Evolutionary conservation across 768 basidiomycete species (phyloP), one percentile per base, ranked within the genome.

Genomic region (Leccinum subtestaceum): DNA sequence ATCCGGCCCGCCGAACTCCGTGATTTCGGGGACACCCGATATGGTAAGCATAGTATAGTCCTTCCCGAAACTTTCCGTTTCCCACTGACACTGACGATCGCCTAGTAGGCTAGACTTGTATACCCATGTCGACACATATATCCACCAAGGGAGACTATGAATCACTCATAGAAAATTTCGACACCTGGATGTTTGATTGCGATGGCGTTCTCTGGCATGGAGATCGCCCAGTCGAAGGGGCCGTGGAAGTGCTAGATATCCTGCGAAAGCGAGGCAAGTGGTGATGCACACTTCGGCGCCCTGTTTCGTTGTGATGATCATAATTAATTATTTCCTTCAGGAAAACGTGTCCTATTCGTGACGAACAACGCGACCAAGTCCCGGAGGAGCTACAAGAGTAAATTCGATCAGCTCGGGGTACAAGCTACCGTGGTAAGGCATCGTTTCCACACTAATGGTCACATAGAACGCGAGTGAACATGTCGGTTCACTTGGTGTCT

Each of bases 331-430:
- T 55, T 25, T 25, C 32, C 5, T 12, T 48, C 58, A 72, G 93
- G 93, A 81, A 69, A 98, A 93, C 80, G 81, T 60, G 77, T 97
- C 32, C 75, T 98, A 10, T 98, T 98, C 69, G 95, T 97, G 53
- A 98, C 95, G 17, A 99, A 99, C 77, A 99, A 98, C 71, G 95
- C 96, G 49, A 92, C 88, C 56, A 96, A 98, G 76, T 96, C 94
- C 5, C 79, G 97, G 62, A 84, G 76, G 70, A 87, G 76, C 71
- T 95, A 95, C 83, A 95, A 93, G 79, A 76, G 76, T 48, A 96
- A 95, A 74, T 97, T 99, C 70, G 93, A 98, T 74, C 80, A 86
- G 67, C 82, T 98, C 54, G 94, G 91, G 43, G 81, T 98, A 36
- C 80, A 93, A 70, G 93, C 87, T 34, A 80, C 87, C 69, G 87